Conservation (phyloP, 805 yeast species). For the Saturnispora zaruensis region DNA sequence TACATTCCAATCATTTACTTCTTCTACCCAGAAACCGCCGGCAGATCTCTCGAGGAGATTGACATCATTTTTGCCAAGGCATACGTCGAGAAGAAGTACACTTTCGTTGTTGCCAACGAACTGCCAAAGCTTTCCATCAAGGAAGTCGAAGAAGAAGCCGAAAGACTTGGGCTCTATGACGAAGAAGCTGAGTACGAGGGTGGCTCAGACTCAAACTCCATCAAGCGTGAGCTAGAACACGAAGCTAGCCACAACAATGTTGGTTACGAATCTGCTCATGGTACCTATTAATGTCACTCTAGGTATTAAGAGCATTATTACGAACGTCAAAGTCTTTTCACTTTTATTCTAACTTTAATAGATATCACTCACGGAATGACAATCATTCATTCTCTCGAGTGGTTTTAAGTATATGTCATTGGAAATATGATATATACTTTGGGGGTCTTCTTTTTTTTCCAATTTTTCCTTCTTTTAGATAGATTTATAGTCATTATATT, state of each 20-base stretch:
- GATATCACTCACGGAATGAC: not conserved
- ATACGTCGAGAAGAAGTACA: slow-evolving; percentile 43
- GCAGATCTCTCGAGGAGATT: slow-evolving; percentile 66
- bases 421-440: not conserved
- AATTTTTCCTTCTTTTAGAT: not conserved
- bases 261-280: slow-evolving; percentile 7
- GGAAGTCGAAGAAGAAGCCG: slow-evolving; percentile 55
- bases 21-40: slow-evolving; percentile 72
- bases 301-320: not conserved
- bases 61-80: slow-evolving; percentile 64
- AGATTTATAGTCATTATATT: not conserved
- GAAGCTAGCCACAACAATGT: slow-evolving; percentile 2
- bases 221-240: slow-evolving; percentile 7
- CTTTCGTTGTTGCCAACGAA: slow-evolving; percentile 55
- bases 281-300: slow-evolving; percentile 1
- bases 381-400: not conserved
- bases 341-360: not conserved
- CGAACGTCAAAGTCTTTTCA: not conserved
- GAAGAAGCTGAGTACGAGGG: slow-evolving; percentile 12
- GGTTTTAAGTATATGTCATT: not conserved
- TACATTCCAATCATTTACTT: slow-evolving; percentile 58
- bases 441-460: not conserved
- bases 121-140: slow-evolving; percentile 49
- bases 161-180: slow-evolving; percentile 42
- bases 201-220: not conserved